Conservation (phyloP, 2,329 filamentous ascomycete species). For the Phyllosticta paracitricarpa region DNA sequence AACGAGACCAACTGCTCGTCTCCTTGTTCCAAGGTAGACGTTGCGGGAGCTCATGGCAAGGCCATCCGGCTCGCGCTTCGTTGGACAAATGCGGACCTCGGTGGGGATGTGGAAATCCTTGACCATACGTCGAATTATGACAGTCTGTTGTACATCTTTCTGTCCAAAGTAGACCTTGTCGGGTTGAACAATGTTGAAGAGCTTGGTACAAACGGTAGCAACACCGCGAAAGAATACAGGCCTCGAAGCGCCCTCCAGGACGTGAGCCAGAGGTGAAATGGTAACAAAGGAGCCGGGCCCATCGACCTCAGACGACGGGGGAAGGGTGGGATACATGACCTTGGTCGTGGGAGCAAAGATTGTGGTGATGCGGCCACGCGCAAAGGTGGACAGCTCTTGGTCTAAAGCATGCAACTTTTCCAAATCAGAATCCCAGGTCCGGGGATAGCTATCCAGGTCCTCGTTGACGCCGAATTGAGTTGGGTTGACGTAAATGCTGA, state of each 20-base stretch:
- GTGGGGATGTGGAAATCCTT: constrained; percentile 75
- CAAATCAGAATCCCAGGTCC: constrained; percentile 75
- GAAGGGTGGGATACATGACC: constrained; percentile 82
- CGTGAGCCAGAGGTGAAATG: constrained; percentile 71
- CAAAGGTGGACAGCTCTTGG: constrained; percentile 47
- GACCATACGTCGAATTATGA: constrained; percentile 78
- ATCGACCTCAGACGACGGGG: constrained; percentile 58
- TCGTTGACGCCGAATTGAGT: constrained; percentile 89
- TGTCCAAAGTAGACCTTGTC: constrained; percentile 88
- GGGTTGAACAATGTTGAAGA: constrained; percentile 73
- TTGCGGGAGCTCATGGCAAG: constrained; percentile 89
- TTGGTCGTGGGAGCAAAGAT: constrained; percentile 77
- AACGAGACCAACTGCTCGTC: constrained; percentile 63
- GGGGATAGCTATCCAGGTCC: constrained; percentile 80
- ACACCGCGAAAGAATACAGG: constrained; percentile 96
- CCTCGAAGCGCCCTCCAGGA: constrained; percentile 74
- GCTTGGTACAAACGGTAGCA: constrained; percentile 90
- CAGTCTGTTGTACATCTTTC: constrained; percentile 95
- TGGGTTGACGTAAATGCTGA: constrained; percentile 92
- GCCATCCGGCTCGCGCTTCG: constrained; percentile 67
- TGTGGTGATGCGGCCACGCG: constrained; percentile 59
- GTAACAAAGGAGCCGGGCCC: constrained; percentile 83
- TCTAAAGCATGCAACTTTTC: constrained; percentile 58
- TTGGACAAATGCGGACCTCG: constrained; percentile 63
- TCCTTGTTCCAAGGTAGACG: constrained; percentile 73